These are phyloP conservation scores for Phaffomyces opuntiae DNA, from an alignment of 805 yeast genomes.

Conservation along the genomic window DNA sequence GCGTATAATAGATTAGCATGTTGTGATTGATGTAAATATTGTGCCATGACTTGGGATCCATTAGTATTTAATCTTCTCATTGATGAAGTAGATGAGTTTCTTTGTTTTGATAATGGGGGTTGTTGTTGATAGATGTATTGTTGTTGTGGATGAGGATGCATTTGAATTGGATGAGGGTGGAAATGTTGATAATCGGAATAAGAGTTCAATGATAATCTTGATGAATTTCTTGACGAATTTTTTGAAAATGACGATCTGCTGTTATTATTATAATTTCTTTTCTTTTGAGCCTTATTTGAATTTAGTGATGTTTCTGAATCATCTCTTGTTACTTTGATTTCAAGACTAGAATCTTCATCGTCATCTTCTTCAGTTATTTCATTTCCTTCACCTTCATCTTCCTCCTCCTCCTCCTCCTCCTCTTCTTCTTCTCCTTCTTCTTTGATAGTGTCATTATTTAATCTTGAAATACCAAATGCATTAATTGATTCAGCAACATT, in stretches of 20 bases:
- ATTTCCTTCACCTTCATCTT: not conserved
- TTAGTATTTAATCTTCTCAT: conserved; percentile 24
- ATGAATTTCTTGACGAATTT: conserved; percentile 12
- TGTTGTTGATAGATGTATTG: not conserved
- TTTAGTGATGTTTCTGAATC: not conserved
- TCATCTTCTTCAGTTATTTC: not conserved
- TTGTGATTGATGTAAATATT: conserved; percentile 66
- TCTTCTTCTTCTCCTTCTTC: not conserved
- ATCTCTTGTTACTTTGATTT: conserved; percentile 1
- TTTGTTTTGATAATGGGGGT: not conserved
- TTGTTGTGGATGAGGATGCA: not conserved
- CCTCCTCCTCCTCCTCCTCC: not conserved
- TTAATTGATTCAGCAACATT: not conserved
- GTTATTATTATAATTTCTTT: not conserved
- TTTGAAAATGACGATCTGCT: not conserved
- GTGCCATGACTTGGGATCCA: conserved; percentile 75
- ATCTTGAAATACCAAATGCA: conserved; percentile 17
- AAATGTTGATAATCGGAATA: conserved; percentile 6
- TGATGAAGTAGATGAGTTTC: not conserved
- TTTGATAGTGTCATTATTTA: not conserved
- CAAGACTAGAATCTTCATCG: conserved; percentile 1
- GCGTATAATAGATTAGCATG: conserved; percentile 52
- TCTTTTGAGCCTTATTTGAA: not conserved
- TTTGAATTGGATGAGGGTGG: not conserved
- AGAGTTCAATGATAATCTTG: conserved; percentile 15